Evolutionary conservation across 2,329 filamentous ascomycete genomes (phyloP), one percentile per base, ranked within the genome.

Genomic region (Aspergillus neotritici): DNA sequence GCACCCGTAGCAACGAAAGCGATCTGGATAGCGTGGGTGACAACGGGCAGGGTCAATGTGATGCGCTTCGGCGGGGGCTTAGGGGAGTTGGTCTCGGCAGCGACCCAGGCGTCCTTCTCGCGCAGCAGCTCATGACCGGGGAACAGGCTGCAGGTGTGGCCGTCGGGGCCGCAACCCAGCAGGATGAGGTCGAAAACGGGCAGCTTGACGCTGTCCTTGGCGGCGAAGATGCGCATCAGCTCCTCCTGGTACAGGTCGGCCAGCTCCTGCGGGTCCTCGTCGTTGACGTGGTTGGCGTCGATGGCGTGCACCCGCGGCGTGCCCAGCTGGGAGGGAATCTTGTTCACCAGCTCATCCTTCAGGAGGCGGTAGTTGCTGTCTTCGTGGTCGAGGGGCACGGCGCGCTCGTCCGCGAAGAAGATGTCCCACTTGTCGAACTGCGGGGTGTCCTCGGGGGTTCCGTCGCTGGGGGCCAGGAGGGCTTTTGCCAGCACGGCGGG

Each of bases 331-430:
- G 74, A 68, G 33, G 90, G 88, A 50, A 97, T 86, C 73, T 94
- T 91, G 72, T 90, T 84, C 50, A 98, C 76, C 39, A 96, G 76
- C 70, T 96, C 89, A 37, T 81, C 74, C 74, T 95, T 93, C 55
- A 97, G 72, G 34, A 96, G 80, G 48, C 75, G 81, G 71, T 96
- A 95, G 73, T 97, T 98, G 73, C 89, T 95, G 73, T 98, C 91
- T 53, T 81, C 78, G 70, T 97, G 85, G 67, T 93, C 83, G 55
- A 96, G 83, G 15, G 93, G 86, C 41, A 97, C 93, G 56, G 87
- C 87, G 61, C 93, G 87, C 76, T 98, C 93, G 65, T 98, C 93
- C 62, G 91, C 91, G 69, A 96, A 97, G 77, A 97, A 98, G 62
- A 98, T 87, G 61, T 97, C 87, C 93, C 93, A 98, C 67, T 87